Evolutionary conservation across 106 monocot genomes (phyloP).

Genomic region (Dioscorea alata): DNA sequence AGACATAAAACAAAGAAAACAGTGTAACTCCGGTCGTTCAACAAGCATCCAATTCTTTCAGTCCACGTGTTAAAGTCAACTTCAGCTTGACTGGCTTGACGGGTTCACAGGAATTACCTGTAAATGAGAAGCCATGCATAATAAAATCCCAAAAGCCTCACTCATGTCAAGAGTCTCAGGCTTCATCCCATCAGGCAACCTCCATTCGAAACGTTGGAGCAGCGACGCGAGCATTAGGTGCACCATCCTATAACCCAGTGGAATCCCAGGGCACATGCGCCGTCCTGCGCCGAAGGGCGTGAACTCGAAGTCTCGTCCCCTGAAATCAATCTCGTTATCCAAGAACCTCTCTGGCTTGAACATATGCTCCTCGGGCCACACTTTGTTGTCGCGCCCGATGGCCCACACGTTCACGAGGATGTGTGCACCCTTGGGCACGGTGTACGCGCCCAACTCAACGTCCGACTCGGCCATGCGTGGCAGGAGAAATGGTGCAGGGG

Average conservation of each 20-base stretch:
- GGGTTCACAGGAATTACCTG: background rate
- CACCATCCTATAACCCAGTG: constrained; percentile 27
- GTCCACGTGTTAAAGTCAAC: no score
- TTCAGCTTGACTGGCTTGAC: background rate
- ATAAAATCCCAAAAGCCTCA: constrained; percentile 35
- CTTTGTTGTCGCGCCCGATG: constrained; percentile 14
- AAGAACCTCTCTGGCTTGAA: constrained; percentile 30
- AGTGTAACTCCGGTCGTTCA: no score
- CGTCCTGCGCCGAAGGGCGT: constrained; percentile 19
- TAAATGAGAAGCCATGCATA: background rate
- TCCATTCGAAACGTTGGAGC: constrained; percentile 42
- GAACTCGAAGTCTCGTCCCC: background rate
- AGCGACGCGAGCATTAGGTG: constrained; percentile 32
- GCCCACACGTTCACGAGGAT: constrained; percentile 33
- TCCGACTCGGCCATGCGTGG: constrained; percentile 9
- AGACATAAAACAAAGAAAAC: no score
- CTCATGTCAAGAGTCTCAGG: constrained; percentile 34
- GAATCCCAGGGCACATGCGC: constrained; percentile 48
- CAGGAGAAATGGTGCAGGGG: constrained; percentile 17
- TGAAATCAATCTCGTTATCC: background rate
- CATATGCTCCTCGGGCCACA: constrained; percentile 15
- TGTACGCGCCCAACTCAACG: constrained; percentile 9
- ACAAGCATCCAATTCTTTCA: no score
- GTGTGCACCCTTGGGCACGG: constrained; percentile 7
- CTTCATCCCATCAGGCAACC: constrained; percentile 37